Evolutionary conservation across 2,329 filamentous ascomycete species (phyloP).

Genomic region (Ceratocystis cubensis): DNA sequence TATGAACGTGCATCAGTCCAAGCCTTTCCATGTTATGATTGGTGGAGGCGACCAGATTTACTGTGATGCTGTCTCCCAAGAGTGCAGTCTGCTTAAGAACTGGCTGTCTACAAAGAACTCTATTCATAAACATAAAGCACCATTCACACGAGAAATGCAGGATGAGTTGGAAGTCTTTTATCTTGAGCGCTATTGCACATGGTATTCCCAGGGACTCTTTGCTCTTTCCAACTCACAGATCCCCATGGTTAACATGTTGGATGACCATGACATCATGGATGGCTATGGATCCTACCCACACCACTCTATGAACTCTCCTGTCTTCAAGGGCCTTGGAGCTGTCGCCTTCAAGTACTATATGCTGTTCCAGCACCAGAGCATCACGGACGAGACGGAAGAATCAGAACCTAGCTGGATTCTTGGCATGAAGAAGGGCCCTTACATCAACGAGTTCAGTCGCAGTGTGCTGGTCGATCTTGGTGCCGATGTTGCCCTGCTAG

Average conservation of each 20-base stretch:
- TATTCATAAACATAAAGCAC: constrained; percentile 62
- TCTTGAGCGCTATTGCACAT: constrained; percentile 75
- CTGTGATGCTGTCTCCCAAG: constrained; percentile 69
- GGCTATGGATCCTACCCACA: constrained; percentile 90
- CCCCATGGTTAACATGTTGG: constrained; percentile 96
- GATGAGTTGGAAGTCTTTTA: constrained; percentile 82
- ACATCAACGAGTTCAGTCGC: constrained; percentile 74
- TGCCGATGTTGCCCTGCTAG: constrained; percentile 65
- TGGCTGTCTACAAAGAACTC: constrained; percentile 77
- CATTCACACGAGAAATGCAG: constrained; percentile 72
- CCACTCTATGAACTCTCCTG: constrained; percentile 77
- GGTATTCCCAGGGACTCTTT: constrained; percentile 94
- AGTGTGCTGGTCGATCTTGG: constrained; percentile 80
- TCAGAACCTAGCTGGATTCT: constrained; percentile 88
- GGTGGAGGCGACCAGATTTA: constrained; percentile 96
- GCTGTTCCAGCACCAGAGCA: constrained; percentile 92
- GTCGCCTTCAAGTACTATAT: constrained; percentile 98
- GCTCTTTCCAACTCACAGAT: constrained; percentile 89
- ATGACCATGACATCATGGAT: constrained; percentile 86
- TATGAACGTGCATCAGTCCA: constrained; percentile 77
- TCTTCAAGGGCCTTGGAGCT: constrained; percentile 79
- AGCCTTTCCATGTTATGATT: constrained; percentile 95
- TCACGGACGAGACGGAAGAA: constrained; percentile 64
- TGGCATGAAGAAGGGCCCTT: constrained; percentile 68
- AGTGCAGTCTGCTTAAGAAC: constrained; percentile 64